Evolutionary conservation across 2,329 filamentous ascomycete species (phyloP).

Genomic region (Exophiala viscosa): DNA sequence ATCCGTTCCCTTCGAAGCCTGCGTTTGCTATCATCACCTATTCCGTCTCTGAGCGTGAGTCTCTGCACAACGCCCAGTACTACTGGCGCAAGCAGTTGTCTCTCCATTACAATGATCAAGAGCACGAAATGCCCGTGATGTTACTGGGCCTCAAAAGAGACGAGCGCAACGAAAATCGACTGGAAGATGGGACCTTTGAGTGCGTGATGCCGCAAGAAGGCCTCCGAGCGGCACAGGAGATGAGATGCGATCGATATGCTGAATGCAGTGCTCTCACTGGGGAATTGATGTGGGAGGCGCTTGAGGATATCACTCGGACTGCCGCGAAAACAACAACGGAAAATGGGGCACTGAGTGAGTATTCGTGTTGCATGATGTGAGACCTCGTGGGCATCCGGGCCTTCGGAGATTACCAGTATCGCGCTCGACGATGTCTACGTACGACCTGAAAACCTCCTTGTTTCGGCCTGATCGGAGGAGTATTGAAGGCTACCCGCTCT

Average conservation of each 20-base stretch:
- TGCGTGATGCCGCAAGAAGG: conserved; percentile 41
- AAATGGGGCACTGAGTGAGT: conserved; percentile 47
- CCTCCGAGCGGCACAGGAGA: conserved; percentile 57
- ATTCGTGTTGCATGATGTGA: conserved; percentile 42
- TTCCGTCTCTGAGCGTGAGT: conserved; percentile 53
- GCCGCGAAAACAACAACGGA: conserved; percentile 57
- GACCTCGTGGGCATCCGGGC: no score
- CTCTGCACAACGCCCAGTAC: conserved; percentile 46
- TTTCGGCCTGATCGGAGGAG: neutral
- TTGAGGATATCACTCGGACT: conserved; percentile 58
- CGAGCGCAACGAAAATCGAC: conserved; percentile 23
- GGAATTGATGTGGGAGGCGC: conserved; percentile 56
- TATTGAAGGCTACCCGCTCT: no score
- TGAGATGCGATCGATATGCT: conserved; percentile 60
- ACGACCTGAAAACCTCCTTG: neutral
- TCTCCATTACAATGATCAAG: conserved; percentile 47
- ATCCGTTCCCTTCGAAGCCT: conserved; percentile 52
- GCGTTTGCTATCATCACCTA: conserved; percentile 57
- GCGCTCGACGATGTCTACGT: neutral
- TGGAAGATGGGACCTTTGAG: conserved; percentile 28
- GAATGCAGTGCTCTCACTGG: conserved; percentile 61
- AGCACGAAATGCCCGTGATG: conserved; percentile 53
- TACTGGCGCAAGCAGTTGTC: conserved; percentile 44
- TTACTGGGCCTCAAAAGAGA: conserved; percentile 59
- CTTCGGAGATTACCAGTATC: neutral